Conservation (phyloP, 371 early-diverging fungal species). For the Neoconidiobolus thromboides region DNA sequence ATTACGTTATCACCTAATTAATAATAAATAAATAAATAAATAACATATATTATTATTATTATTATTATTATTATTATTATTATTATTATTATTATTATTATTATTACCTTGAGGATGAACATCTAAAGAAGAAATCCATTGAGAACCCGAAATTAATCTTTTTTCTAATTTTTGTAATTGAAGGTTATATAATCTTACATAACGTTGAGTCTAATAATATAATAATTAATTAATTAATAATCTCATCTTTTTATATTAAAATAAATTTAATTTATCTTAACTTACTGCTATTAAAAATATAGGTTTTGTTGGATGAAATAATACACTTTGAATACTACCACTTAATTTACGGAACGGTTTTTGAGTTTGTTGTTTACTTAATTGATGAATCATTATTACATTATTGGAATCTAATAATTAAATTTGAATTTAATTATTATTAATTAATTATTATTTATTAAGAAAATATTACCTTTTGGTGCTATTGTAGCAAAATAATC, state of each 20-base stretch:
- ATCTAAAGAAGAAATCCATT: conserved; percentile 89
- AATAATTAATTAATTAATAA: no score
- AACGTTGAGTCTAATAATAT: conserved; percentile 55
- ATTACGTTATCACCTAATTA: conserved; percentile 59
- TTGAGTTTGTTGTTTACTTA: conserved; percentile 71
- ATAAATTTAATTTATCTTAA: background rate
- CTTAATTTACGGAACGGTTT: conserved; percentile 71
- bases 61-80: no score
- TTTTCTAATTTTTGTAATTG: conserved; percentile 62
- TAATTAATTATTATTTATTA: conserved; percentile 6
- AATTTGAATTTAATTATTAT: background rate
- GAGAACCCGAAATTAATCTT: conserved; percentile 60
- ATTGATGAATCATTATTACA: conserved; percentile 79
- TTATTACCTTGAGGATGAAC: conserved; percentile 60
- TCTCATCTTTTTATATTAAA: background rate
- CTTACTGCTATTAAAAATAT: conserved; percentile 76
- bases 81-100: no score
- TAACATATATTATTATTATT: no score
- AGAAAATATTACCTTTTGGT: conserved; percentile 28
- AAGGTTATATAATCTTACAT: conserved; percentile 82
- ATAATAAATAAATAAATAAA: no score
- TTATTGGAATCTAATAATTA: conserved; percentile 12
- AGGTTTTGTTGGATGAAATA: conserved; percentile 88
- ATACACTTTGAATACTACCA: conserved; percentile 70
- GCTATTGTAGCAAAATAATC: conserved; percentile 83